Evolutionary conservation across 306 rosid species (phyloP).

Genomic region (Casuarina glauca): DNA sequence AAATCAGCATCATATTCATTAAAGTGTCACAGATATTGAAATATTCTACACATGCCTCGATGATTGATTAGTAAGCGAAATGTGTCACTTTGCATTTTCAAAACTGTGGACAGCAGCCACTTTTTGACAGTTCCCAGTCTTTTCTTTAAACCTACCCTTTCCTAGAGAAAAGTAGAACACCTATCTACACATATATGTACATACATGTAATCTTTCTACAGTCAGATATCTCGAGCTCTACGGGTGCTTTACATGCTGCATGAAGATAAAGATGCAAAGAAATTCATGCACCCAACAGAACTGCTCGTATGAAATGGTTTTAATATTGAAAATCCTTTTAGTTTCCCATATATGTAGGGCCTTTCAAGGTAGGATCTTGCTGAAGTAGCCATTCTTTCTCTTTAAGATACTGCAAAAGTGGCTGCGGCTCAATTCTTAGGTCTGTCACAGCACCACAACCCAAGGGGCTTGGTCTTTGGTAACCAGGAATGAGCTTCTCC

Average conservation of each 20-base stretch:
- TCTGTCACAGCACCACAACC: conserved; percentile 67
- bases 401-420: conserved; percentile 68
- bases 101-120: conserved; percentile 11
- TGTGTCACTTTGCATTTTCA: background rate
- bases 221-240: background rate
- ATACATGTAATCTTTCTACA: conserved; percentile 1
- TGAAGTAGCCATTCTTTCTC: conserved; percentile 78
- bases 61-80: background rate
- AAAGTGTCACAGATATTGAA: background rate
- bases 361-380: conserved; percentile 53
- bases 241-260: background rate
- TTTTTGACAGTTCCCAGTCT: conserved; percentile 20
- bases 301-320: conserved; percentile 16
- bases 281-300: conserved; percentile 14
- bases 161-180: conserved; percentile 30
- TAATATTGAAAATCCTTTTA: conserved; percentile 18
- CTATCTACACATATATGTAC: conserved; percentile 25
- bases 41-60: too few relatives aligned
- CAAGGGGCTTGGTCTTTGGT: conserved; percentile 57
- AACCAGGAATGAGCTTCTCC: conserved; percentile 44
- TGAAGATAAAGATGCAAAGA: conserved; percentile 21
- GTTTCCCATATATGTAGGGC: conserved; percentile 68
- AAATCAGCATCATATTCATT: background rate
- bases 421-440: conserved; percentile 60
- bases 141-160: conserved; percentile 23